Percentiles rank a stretch among this genome's conserved stretches.
Evolutionary conservation across 1,284 basidiomycete species (phyloP).

Genomic region (Megacollybia platyphylla): DNA sequence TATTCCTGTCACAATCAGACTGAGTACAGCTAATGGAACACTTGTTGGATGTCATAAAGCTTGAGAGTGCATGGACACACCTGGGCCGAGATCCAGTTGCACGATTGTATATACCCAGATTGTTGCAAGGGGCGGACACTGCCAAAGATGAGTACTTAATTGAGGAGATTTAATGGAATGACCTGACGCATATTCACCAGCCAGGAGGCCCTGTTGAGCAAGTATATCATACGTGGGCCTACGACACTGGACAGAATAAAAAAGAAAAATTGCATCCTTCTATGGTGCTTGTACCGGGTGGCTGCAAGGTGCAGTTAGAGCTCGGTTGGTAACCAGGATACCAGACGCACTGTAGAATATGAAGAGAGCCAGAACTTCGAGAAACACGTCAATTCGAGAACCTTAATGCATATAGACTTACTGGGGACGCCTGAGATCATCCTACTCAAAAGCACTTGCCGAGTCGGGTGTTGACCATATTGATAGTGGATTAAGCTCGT

Average conservation of each 20-base stretch:
- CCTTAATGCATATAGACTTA: conserved; percentile 21
- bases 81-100: conserved; percentile 47
- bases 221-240: conserved; percentile 55
- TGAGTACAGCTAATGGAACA: conserved; percentile 27
- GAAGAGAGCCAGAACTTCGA: conserved; percentile 53
- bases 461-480: conserved; percentile 45
- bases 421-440: conserved; percentile 56
- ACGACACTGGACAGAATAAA: conserved; percentile 43
- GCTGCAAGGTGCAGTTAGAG: conserved; percentile 24
- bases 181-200: conserved; percentile 62
- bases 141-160: conserved; percentile 2
- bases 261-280: conserved; percentile 38
- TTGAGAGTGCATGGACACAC: too few species aligned
- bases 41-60: too few species aligned
- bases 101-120: conserved; percentile 64
- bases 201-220: conserved; percentile 59
- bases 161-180: conserved; percentile 7
- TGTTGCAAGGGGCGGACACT: conserved; percentile 66
- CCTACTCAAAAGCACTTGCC: conserved; percentile 34
- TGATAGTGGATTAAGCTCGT: conserved; percentile 64
- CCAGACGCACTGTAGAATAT: conserved; percentile 63
- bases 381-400: conserved; percentile 5
- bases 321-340: neutral
- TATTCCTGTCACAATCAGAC: conserved; percentile 34
- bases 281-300: conserved; percentile 44